Conservation (phyloP, 2,329 filamentous ascomycete species). For the Diaporthe batatas region DNA sequence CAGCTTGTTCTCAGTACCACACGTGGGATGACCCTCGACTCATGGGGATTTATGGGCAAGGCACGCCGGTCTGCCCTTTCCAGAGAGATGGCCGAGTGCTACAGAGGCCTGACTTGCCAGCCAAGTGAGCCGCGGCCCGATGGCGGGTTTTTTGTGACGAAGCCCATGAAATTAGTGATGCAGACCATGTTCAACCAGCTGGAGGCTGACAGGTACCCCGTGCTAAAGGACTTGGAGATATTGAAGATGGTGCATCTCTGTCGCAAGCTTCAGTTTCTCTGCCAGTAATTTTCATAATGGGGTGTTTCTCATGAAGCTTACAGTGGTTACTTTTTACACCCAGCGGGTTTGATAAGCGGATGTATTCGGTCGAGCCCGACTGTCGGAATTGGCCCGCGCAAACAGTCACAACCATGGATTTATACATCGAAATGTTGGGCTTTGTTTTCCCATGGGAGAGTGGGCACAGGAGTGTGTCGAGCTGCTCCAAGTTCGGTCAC, state of each 20-base stretch:
- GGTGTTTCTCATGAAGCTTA: neutral
- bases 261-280: neutral
- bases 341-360: neutral
- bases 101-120: neutral
- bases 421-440: neutral
- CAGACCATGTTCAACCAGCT: neutral
- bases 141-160: neutral
- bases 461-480: neutral
- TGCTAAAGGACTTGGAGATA: slow-evolving; percentile 2
- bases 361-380: neutral
- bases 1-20: neutral
- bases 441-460: neutral
- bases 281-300: neutral
- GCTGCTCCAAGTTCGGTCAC: neutral
- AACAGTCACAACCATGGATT: neutral
- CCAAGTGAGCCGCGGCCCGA: no score
- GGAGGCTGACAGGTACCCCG: neutral
- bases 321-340: neutral
- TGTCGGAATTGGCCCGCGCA: no score
- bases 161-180: neutral
- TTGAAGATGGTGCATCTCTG: neutral
- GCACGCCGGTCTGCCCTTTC: neutral
- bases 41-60: no score
- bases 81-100: neutral
- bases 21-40: neutral